Percentiles rank a stretch among this genome's conserved stretches.
These are phyloP conservation scores for Acanthamoeba healyi DNA, from an alignment of 208 protist species.

Conservation along the genomic window DNA sequence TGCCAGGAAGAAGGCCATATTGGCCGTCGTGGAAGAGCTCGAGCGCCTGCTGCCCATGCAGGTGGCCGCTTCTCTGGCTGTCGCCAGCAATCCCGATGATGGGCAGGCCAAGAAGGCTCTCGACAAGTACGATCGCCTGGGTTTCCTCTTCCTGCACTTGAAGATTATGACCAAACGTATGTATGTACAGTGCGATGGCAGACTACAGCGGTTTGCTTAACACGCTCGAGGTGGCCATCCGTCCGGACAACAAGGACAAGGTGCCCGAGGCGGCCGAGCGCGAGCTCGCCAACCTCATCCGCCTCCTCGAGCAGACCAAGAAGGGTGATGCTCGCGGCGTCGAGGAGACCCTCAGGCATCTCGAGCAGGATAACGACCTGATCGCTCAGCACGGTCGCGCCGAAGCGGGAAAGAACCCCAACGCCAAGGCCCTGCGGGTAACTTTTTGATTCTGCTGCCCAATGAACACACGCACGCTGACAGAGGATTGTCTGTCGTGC, in stretches of 20 bases:
- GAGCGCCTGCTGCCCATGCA: conserved; percentile 36
- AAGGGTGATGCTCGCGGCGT: neutral
- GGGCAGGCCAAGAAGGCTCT: neutral
- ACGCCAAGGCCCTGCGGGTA: neutral
- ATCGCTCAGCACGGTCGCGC: conserved; percentile 21
- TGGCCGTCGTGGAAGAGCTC: conserved; percentile 54
- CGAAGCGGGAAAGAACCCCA: neutral
- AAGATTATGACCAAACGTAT: too few relatives aligned
- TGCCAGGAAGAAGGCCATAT: conserved; percentile 34
- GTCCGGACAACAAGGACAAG: conserved; percentile 50
- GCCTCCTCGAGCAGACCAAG: neutral
- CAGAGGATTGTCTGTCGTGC: too few relatives aligned
- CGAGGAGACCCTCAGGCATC: conserved; percentile 21
- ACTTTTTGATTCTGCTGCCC: too few relatives aligned
- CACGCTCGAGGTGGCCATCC: conserved; percentile 36
- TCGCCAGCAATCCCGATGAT: conserved; percentile 22
- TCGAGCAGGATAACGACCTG: conserved; percentile 24
- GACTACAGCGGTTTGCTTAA: conserved; percentile 12
- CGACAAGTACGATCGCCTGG: neutral
- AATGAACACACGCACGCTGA: too few relatives aligned
- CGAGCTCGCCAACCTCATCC: conserved; percentile 23
- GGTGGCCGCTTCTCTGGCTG: conserved; percentile 49
- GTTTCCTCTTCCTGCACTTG: too few relatives aligned
- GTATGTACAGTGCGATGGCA: neutral
- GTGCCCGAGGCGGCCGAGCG: conserved; percentile 21